Evolutionary conservation across 1,139 yeast genomes (phyloP), one percentile per base, ranked within the genome.

Genomic region (Candida gigantensis): DNA sequence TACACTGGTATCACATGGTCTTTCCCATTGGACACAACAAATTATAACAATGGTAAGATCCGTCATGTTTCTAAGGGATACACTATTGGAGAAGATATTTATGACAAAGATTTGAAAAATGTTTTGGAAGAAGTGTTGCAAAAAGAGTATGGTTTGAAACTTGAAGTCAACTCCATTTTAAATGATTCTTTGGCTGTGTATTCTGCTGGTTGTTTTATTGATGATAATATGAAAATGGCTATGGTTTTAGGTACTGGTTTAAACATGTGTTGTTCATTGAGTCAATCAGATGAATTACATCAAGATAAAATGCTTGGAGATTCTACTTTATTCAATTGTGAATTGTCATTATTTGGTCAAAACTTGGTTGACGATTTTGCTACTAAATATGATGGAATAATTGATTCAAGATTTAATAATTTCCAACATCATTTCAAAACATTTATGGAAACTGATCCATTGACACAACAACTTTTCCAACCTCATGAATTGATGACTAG

Each of bases 1-100:
- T 58, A 60, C 24, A 60, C 73, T 3, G 81, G 81, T 3, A 58
- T 77, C 30, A 68, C 79, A n/a, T 77, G 83, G 82, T 73, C 80
- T 4, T 78, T 78, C 51, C 81, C 84, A 0, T 58, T 78, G 34
- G 57, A 60, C 11, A 75, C 76, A 43, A 62, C 66, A 2, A 46
- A 57, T 11, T 66, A 68, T 41, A 71, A 73, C 50, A 61, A 64
- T 23, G 83, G 79, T 1, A 60, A 55, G 24, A 63, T 78, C 26
- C 59, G 61, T 20, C 63, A 62, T 40, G 76, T 74, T 32, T 70
- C 77, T 26, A 78, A 78, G 52, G 83, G 83, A 3, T 78, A 70
- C 53, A 53, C 61, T 12, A 53, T 77, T 24, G 50, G 64, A 3
- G 60, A 61, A 4, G 77, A 72, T 21, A 57, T 69, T 19, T 52